Percentiles rank a stretch among this genome's conserved stretches.
These are phyloP conservation scores for Diaporthe caulivora DNA, from an alignment of 2,329 filamentous ascomycete genomes.

Conservation along the genomic window DNA sequence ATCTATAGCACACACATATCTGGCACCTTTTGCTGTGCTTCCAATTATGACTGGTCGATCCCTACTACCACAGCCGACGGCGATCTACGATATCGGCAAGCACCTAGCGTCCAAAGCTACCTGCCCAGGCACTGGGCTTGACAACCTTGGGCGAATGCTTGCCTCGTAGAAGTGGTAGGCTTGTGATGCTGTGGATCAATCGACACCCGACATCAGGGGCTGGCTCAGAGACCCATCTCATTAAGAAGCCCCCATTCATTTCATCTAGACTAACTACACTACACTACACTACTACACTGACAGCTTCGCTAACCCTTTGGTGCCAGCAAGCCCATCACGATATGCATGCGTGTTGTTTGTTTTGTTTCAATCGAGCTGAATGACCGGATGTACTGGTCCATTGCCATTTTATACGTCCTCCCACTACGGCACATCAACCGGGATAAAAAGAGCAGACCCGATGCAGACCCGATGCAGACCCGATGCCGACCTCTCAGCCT, in stretches of 20 bases:
- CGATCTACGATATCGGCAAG: conserved; percentile 3
- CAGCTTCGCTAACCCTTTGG: neutral
- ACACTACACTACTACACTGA: no score
- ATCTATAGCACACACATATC: conserved; percentile 15
- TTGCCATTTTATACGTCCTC: no score
- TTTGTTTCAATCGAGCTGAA: neutral
- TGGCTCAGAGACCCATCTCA: neutral
- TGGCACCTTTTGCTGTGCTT: neutral
- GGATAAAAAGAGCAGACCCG: neutral
- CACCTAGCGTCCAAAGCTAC: neutral
- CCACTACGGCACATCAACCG: no score
- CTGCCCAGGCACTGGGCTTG: neutral
- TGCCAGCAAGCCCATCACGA: no score
- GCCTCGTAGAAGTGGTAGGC: neutral
- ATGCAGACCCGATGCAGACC: no score
- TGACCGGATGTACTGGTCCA: no score
- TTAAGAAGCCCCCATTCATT: neutral
- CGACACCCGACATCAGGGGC: neutral
- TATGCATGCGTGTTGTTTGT: neutral
- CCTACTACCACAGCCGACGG: neutral
- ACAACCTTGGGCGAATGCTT: no score
- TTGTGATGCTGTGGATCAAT: neutral
- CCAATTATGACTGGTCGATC: conserved; percentile 17
- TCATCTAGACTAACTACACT: neutral
- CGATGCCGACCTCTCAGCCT: no score